Percentiles rank a stretch among this genome's conserved stretches.
phyloP scores from a whole-genome alignment of 805 yeast genomes.

The Pichia ethanolica region DNA sequence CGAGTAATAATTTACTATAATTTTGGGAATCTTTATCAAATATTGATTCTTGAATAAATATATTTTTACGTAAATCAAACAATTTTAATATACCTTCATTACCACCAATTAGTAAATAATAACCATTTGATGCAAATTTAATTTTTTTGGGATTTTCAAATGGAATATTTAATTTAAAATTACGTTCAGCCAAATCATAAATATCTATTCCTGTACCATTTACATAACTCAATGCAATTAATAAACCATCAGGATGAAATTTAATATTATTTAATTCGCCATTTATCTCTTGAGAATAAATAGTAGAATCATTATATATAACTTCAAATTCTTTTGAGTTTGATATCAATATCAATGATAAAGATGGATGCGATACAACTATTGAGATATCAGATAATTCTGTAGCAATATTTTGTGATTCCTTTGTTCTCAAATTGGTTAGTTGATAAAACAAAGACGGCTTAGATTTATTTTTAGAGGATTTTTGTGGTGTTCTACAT shows the following conservation, averaged over 20 bases:
- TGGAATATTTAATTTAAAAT: slow-evolving; percentile 7
- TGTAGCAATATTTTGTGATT: neutral
- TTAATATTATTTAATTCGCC: slow-evolving; percentile 1
- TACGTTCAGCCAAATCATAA: slow-evolving; percentile 8
- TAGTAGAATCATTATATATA: neutral
- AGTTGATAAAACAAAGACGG: neutral
- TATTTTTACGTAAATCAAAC: slow-evolving; percentile 8
- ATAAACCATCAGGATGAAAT: slow-evolving; percentile 17
- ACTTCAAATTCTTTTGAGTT: slow-evolving; percentile 5
- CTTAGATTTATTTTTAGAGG: neutral
- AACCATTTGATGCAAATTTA: slow-evolving; percentile 43
- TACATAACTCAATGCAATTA: slow-evolving; percentile 10
- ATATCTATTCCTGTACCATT: slow-evolving; percentile 11
- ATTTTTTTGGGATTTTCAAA: neutral
- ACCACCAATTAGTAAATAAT: slow-evolving; percentile 36
- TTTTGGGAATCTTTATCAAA: neutral
- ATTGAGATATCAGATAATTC: slow-evolving; percentile 2
- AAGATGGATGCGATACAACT: slow-evolving; percentile 11
- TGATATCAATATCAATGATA: slow-evolving; percentile 6
- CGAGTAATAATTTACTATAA: neutral
- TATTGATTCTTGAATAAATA: neutral
- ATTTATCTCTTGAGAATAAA: slow-evolving; percentile 7
- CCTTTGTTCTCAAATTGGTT: slow-evolving; percentile 3
- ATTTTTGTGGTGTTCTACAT: neutral
- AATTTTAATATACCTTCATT: neutral